Percentiles rank a stretch among this genome's conserved stretches.
These are phyloP conservation scores for Botrytis deweyae DNA, from an alignment of 2,329 filamentous ascomycete genomes.

Conservation along the genomic window DNA sequence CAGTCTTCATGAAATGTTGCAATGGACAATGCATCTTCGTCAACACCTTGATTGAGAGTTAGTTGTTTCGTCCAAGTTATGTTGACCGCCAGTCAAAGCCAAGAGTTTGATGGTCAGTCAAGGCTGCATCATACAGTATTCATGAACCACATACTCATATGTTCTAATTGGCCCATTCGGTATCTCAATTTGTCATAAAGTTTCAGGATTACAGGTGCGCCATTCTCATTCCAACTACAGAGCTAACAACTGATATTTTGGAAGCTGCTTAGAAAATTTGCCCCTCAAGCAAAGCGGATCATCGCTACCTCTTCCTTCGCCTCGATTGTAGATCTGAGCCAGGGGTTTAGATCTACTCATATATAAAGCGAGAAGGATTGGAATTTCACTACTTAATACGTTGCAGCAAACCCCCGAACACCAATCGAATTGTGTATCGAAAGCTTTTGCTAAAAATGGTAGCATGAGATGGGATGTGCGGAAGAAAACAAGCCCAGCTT, in stretches of 20 bases:
- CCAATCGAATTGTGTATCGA: slow-evolving; percentile 41
- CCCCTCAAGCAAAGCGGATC: slow-evolving; percentile 39
- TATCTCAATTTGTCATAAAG: slow-evolving; percentile 50
- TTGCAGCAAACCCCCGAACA: slow-evolving; percentile 39
- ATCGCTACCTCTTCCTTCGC: slow-evolving; percentile 65
- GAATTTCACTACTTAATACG: slow-evolving; percentile 51
- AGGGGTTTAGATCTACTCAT: slow-evolving; percentile 50
- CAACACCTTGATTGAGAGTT: too few relatives aligned
- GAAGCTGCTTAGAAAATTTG: slow-evolving; percentile 45
- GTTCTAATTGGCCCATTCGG: slow-evolving; percentile 62
- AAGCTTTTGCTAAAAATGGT: slow-evolving; percentile 65
- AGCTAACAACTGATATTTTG: slow-evolving; percentile 51
- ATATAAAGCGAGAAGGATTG: slow-evolving; percentile 53
- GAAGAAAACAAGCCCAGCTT: slow-evolving; percentile 54
- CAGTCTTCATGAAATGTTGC: neutral
- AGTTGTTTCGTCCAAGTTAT: too few relatives aligned
- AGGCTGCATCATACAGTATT: neutral
- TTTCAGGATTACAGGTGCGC: slow-evolving; percentile 40
- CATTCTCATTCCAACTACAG: slow-evolving; percentile 54
- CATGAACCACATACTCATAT: slow-evolving; percentile 4
- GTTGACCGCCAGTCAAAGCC: neutral
- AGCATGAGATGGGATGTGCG: slow-evolving; percentile 57
- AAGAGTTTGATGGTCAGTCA: neutral
- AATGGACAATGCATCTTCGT: too few relatives aligned
- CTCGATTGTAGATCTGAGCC: slow-evolving; percentile 53